Evolutionary conservation across 441 rosid genomes (phyloP).

Genomic region (Dalechampia spathulata): DNA sequence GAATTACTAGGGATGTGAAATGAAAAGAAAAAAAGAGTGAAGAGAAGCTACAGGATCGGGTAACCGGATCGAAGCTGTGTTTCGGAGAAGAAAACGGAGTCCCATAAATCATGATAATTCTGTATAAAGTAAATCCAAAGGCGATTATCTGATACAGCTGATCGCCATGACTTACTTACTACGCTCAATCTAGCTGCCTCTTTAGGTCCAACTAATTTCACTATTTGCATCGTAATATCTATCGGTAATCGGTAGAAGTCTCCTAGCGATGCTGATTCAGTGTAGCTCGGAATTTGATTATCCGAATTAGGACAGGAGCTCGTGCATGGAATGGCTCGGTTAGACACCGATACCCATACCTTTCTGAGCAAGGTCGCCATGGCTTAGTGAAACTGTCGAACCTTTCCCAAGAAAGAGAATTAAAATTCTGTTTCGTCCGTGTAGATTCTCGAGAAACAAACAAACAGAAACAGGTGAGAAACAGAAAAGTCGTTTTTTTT

Average conservation of each 20-base stretch:
- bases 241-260: slow-evolving; percentile 49
- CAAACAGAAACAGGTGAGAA: too few relatives aligned
- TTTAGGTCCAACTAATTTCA: slow-evolving; percentile 47
- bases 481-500: too few relatives aligned
- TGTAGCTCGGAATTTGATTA: slow-evolving; percentile 7
- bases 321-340: too few relatives aligned
- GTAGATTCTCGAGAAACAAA: too few relatives aligned
- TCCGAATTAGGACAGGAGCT: slow-evolving; percentile 17
- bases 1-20: too few relatives aligned
- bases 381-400: too few relatives aligned
- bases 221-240: slow-evolving; percentile 54
- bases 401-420: too few relatives aligned
- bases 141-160: slow-evolving; percentile 42
- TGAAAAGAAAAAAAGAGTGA: not conserved
- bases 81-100: slow-evolving; percentile 63
- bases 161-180: slow-evolving; percentile 41
- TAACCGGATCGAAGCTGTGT: slow-evolving; percentile 46
- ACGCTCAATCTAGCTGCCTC: slow-evolving; percentile 42
- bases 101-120: slow-evolving; percentile 36
- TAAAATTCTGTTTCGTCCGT: too few relatives aligned
- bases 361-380: too few relatives aligned
- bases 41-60: slow-evolving; percentile 43
- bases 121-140: slow-evolving; percentile 63
- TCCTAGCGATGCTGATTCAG: slow-evolving; percentile 35
- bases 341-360: too few relatives aligned